phyloP scores from a whole-genome alignment of 2,329 filamentous ascomycete genomes.

The Arthrobotrys pseudoclavata region DNA sequence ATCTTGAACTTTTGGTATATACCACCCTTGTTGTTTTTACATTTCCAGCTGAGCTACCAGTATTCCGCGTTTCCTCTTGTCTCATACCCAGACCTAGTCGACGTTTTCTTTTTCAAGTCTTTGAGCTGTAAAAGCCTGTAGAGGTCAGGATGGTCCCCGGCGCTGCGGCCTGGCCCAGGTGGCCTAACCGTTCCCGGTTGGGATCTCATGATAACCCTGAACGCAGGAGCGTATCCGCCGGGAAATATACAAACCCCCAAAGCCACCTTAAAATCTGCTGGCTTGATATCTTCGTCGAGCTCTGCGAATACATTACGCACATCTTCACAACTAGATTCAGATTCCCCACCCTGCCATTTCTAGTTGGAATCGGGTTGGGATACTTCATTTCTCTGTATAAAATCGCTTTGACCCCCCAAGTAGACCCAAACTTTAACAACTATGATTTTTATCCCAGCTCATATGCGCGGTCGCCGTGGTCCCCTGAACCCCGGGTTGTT shows the following conservation, averaged over 20 bases:
- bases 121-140: background rate
- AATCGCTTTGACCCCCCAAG: background rate
- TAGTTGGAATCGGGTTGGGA: conserved; percentile 8
- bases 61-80: too few species aligned
- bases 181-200: background rate
- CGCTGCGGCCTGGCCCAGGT: background rate
- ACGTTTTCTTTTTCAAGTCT: too few species aligned
- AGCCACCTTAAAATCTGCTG: background rate
- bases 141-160: background rate
- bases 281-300: conserved; percentile 9
- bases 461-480: background rate
- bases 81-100: too few species aligned
- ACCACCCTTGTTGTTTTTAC: too few species aligned
- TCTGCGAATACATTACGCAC: background rate
- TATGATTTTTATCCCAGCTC: background rate
- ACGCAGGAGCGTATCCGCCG: too few species aligned
- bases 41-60: too few species aligned
- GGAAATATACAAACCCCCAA: background rate
- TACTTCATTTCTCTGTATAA: background rate
- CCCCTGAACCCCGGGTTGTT: background rate
- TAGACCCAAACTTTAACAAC: background rate
- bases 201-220: background rate
- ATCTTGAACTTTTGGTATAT: too few species aligned
- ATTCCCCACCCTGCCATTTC: background rate
- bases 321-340: conserved; percentile 1